A percentile compares a stretch with the other conserved stretches of the same genome.
phyloP scores from a whole-genome alignment of 2,329 filamentous ascomycete species.

The Fusarium piperis region DNA sequence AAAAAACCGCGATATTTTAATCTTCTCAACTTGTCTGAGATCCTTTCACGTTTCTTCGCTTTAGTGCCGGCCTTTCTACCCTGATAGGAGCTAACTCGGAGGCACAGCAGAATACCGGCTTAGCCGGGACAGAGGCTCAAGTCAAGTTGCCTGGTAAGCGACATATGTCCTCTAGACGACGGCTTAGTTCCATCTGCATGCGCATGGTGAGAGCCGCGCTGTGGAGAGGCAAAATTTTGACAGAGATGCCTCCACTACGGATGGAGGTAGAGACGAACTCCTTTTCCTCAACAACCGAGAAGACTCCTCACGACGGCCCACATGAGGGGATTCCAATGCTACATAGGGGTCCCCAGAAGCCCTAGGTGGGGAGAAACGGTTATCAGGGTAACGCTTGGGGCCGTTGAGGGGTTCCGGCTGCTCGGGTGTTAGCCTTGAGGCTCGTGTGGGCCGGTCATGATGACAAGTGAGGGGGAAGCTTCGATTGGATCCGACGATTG shows the following conservation, averaged over 20 bases:
- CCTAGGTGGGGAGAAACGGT: background rate
- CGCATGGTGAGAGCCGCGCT: background rate
- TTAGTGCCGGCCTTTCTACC: conserved; percentile 44
- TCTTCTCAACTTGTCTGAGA: conserved; percentile 74
- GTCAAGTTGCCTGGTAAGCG: background rate
- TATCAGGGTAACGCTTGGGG: background rate
- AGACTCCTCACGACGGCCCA: background rate
- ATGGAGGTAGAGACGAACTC: background rate
- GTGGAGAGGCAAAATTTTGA: background rate
- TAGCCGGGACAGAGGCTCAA: background rate
- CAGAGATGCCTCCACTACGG: background rate
- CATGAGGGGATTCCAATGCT: background rate
- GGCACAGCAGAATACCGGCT: background rate
- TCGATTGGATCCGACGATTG: background rate
- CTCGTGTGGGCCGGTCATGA: background rate
- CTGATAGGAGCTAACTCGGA: conserved; percentile 2
- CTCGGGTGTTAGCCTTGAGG: background rate
- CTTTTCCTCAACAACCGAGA: background rate
- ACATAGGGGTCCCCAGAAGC: background rate
- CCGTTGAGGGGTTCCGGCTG: background rate
- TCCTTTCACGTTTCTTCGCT: background rate
- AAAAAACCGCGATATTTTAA: conserved; percentile 69
- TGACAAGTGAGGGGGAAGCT: background rate
- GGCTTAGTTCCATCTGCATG: conserved; percentile 7
- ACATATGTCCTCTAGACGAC: background rate